Conservation (phyloP, 192 early-diverging fungal genomes). For the Backusella liffmaniae region DNA sequence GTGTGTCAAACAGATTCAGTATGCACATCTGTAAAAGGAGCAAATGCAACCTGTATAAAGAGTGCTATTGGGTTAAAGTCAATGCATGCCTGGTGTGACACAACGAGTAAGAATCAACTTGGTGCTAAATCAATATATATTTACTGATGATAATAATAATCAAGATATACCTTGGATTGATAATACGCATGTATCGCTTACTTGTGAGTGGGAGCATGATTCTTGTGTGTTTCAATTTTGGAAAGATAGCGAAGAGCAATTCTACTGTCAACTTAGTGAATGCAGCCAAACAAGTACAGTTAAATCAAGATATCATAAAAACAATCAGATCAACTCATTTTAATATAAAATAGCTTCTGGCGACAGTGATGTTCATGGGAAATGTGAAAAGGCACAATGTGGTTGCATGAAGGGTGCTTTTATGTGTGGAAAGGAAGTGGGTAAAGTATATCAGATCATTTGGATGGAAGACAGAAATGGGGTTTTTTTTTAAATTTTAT, state of each 20-base stretch:
- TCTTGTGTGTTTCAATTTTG: conserved; percentile 59
- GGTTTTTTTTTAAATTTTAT: neutral
- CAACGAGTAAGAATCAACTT: conserved; percentile 27
- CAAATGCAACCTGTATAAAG: conserved; percentile 35
- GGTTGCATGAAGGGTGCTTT: conserved; percentile 72
- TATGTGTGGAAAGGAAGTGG: conserved; percentile 76
- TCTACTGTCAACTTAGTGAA: conserved; percentile 78
- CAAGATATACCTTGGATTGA: conserved; percentile 45
- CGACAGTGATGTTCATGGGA: conserved; percentile 30
- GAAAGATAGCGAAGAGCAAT: conserved; percentile 79
- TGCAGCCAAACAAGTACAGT: conserved; percentile 49
- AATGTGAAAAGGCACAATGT: conserved; percentile 72
- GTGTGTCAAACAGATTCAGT: conserved; percentile 41
- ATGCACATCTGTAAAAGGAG: conserved; percentile 24
- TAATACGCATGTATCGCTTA: conserved; percentile 61
- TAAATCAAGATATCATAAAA: neutral
- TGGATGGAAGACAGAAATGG: neutral
- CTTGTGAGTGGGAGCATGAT: conserved; percentile 43
- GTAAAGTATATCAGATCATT: conserved; percentile 9
- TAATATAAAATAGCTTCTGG: conserved; percentile 11
- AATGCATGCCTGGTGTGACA: conserved; percentile 38
- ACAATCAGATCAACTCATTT: neutral
- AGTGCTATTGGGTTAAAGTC: conserved; percentile 34
- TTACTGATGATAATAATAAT: neutral
- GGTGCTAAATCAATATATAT: too few species aligned